These are phyloP conservation scores for Corniculantispora saksenae DNA, from an alignment of 2,329 filamentous ascomycete species.

Conservation along the genomic window DNA sequence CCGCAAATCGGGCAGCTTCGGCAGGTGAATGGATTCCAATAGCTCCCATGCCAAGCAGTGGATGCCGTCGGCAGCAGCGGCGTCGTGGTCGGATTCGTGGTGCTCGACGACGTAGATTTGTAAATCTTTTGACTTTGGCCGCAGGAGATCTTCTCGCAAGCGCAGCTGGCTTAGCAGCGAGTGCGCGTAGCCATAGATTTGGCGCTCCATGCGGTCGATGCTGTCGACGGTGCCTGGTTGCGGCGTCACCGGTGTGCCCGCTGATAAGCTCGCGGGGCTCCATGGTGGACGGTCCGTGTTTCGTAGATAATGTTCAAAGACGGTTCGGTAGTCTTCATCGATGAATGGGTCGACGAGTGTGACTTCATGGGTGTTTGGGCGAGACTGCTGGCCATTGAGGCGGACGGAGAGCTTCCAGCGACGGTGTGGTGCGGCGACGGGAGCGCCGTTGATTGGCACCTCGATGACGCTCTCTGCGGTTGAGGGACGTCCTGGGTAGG, in stretches of 20 bases:
- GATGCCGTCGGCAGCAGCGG: constrained; percentile 21
- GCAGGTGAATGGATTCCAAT: constrained; percentile 25
- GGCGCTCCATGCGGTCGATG: constrained; percentile 22
- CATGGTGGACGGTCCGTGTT: constrained; percentile 27
- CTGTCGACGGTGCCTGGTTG: constrained; percentile 14
- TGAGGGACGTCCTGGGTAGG: constrained; percentile 7
- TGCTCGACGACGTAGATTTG: constrained; percentile 31
- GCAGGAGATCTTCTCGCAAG: constrained; percentile 20
- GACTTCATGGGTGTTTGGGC: neutral
- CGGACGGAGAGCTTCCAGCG: constrained; percentile 28
- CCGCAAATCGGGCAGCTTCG: constrained; percentile 24
- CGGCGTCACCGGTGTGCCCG: constrained; percentile 7
- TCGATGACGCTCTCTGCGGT: neutral
- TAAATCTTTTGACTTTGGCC: constrained; percentile 19
- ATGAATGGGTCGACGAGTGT: constrained; percentile 29
- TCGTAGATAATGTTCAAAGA: constrained; percentile 31
- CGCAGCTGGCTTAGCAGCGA: constrained; percentile 26
- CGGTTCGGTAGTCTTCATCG: constrained; percentile 26
- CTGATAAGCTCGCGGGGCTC: constrained; percentile 23
- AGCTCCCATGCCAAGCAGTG: constrained; percentile 33
- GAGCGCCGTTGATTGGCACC: neutral
- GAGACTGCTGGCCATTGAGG: constrained; percentile 22
- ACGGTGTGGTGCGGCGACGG: constrained; percentile 18
- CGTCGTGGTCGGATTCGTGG: constrained; percentile 22
- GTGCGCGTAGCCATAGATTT: constrained; percentile 26